Evolutionary conservation across 495 filamentous ascomycete species (phyloP), one percentile per base, ranked within the genome.

Genomic region (Echria macrotheca): DNA sequence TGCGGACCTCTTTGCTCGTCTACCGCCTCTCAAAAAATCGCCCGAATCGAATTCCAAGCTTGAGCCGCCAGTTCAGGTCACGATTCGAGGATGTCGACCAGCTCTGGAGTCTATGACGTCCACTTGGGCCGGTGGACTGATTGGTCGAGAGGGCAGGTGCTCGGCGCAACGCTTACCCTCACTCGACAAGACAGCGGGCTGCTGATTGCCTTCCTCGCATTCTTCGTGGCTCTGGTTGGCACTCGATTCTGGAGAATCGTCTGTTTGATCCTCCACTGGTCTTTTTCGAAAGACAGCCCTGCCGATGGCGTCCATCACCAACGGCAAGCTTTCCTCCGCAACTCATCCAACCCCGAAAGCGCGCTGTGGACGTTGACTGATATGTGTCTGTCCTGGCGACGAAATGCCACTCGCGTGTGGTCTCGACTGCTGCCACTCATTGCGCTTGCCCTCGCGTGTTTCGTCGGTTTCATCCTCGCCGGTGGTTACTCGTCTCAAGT

Each of bases 101-200:
- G 22, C 23, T 9, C 41, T 1, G 6, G 23, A 5, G 23, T 25
- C 8, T 50, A 51, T 38, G 15, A 38, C 11, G 41, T 53, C 45
- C 36, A 59, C 37, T 14, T 46, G 15, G 57, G 57, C 2, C 3
- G 35, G n/a, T 59, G 57, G 57, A 54, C 39, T 15, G 44, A 59
- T 31, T 59, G 57, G 57, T 59, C 57, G 1, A 9, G 41, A 6
- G 57, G 57, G 5, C 18, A 5, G 5, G 33, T 56, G 11, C 31
- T 46, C 10, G 57, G 57, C n/a, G 29, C 53, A 10, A 56, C 53
- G 3, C 35, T 56, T 8, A 59, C 57, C 4, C 45, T 59, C 17
- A 42, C 38, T 1, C 38, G 43, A 1, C 31, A 47, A 18, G 35
- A 50, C 18, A 39, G 49, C 17, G 24, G 37, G 15, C 38, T 56